phyloP scores from a whole-genome alignment of 225 moss, liverwort and hornwort genomes.

The Thuidium tamariscinum region DNA sequence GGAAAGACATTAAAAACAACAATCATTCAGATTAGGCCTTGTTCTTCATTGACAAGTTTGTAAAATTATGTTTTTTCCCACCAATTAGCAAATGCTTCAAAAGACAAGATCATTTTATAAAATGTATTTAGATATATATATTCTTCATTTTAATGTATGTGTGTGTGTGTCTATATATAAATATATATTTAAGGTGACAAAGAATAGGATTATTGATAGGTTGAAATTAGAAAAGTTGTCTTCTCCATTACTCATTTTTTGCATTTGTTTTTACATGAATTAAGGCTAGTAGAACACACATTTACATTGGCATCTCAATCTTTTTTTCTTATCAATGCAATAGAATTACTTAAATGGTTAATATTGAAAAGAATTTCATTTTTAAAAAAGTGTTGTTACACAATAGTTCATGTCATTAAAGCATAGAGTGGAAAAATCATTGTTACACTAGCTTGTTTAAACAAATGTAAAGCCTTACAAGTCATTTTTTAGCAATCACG shows the following conservation, averaged over 20 bases:
- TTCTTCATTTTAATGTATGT: no score
- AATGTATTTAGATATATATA: no score
- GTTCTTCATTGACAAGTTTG: neutral
- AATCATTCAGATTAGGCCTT: neutral
- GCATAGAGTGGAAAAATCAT: no score
- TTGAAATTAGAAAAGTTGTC: neutral
- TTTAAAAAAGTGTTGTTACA: neutral
- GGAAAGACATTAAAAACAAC: no score
- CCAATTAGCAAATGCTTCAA: neutral
- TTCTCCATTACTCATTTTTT: neutral
- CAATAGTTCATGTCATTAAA: neutral
- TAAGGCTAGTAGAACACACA: neutral
- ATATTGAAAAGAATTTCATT: neutral
- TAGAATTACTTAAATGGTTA: neutral
- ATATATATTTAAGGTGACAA: no score
- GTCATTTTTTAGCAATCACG: neutral
- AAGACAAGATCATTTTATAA: no score
- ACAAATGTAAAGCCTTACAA: neutral
- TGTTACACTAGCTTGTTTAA: no score
- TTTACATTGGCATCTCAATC: neutral
- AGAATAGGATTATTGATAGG: rapidly evolving
- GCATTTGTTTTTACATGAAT: neutral
- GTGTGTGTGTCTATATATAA: no score
- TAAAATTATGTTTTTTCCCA: neutral
- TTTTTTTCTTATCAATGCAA: neutral